phyloP scores from a whole-genome alignment of 345 rosid species.

The Eucalyptus marginata region DNA sequence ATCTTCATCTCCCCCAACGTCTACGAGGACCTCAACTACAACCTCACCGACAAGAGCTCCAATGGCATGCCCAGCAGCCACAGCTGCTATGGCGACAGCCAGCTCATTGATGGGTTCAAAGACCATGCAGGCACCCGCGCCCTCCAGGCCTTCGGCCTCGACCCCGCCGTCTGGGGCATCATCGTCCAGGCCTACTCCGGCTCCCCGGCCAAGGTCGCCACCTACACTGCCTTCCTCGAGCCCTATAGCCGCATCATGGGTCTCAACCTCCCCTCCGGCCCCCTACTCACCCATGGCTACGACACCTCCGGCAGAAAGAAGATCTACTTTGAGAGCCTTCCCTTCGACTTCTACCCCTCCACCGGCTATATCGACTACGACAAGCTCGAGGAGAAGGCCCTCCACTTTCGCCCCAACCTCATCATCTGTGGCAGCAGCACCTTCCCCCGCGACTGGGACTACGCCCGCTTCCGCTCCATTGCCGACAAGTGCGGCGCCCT shows the following conservation, averaged over 20 bases:
- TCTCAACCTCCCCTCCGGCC: slow-evolving; percentile 76
- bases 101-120: slow-evolving; percentile 76
- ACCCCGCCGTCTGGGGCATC: slow-evolving; percentile 74
- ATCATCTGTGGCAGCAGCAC: slow-evolving; percentile 97
- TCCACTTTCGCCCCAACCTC: slow-evolving; percentile 77
- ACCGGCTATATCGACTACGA: slow-evolving; percentile 85
- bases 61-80: slow-evolving; percentile 96
- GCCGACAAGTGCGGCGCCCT: slow-evolving; percentile 88
- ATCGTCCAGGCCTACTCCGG: slow-evolving; percentile 94
- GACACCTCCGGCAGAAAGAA: slow-evolving; percentile 90
- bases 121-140: slow-evolving; percentile 75
- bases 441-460: slow-evolving; percentile 97
- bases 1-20: slow-evolving; percentile 85
- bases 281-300: slow-evolving; percentile 77
- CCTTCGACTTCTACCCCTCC: slow-evolving; percentile 61
- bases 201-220: slow-evolving; percentile 84
- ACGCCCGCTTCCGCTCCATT: slow-evolving; percentile 51
- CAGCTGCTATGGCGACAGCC: slow-evolving; percentile 59
- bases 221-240: slow-evolving; percentile 74
- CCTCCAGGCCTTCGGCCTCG: slow-evolving; percentile 52
- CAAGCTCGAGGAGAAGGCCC: slow-evolving; percentile 85
- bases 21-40: slow-evolving; percentile 82
- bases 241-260: slow-evolving; percentile 96
- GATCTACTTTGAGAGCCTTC: slow-evolving; percentile 91
- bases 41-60: slow-evolving; percentile 87